Conservation (phyloP, 495 filamentous ascomycete species). For the Viridothelium virens region DNA sequence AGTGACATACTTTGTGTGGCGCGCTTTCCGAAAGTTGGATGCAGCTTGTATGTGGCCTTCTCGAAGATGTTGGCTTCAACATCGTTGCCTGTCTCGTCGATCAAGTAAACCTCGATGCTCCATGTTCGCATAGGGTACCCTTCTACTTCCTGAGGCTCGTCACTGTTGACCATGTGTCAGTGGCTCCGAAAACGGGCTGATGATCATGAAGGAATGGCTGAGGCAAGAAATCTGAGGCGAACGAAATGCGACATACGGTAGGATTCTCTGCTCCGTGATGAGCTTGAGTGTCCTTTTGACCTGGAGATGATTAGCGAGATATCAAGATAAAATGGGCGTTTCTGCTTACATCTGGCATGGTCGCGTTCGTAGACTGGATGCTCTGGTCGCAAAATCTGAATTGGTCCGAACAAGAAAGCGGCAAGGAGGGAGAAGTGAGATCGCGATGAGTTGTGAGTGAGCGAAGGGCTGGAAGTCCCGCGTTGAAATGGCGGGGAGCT, state of each 20-base stretch:
- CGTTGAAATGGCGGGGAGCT: constrained; percentile 1
- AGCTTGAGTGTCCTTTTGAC: constrained; percentile 84
- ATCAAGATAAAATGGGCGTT: background rate
- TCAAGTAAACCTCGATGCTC: constrained; percentile 54
- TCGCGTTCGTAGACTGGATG: constrained; percentile 17
- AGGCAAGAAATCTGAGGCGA: background rate
- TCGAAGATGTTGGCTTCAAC: constrained; percentile 77
- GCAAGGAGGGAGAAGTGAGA: constrained; percentile 8
- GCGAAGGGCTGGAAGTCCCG: constrained; percentile 4
- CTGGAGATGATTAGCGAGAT: constrained; percentile 37
- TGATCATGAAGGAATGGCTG: constrained; percentile 2
- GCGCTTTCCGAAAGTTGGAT: constrained; percentile 80
- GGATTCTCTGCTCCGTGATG: constrained; percentile 79
- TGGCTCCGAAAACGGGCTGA: constrained; percentile 10
- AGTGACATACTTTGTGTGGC: constrained; percentile 66
- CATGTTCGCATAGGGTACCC: constrained; percentile 82
- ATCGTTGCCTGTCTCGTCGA: constrained; percentile 52
- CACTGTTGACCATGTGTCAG: constrained; percentile 33
- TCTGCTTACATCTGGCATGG: constrained; percentile 34
- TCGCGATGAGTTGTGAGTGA: background rate
- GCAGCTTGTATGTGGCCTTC: constrained; percentile 83
- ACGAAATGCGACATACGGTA: constrained; percentile 50
- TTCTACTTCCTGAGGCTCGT: constrained; percentile 67
- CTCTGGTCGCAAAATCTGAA: constrained; percentile 17
- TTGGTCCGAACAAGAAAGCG: background rate